phyloP scores from a whole-genome alignment of 257 asterid genomes.

The Salvia rosmarinus region DNA sequence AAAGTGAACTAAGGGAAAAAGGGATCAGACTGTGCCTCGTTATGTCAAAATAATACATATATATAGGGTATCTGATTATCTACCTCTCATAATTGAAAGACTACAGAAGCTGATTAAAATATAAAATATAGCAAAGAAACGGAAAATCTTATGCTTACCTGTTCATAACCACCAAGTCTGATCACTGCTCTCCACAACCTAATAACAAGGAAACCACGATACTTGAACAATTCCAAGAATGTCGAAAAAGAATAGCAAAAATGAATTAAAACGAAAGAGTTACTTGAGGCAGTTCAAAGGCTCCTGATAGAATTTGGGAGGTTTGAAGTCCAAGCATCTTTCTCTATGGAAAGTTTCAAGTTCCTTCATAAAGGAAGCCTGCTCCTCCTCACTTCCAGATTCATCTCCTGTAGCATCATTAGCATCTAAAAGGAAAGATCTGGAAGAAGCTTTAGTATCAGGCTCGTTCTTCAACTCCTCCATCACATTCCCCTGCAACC shows the following conservation, averaged over 20 bases:
- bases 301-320: constrained; percentile 82
- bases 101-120: constrained; percentile 20
- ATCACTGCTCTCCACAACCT: constrained; percentile 93
- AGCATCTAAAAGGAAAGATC: constrained; percentile 57
- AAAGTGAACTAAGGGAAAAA: no score
- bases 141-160: constrained; percentile 46
- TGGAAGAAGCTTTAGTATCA: constrained; percentile 46
- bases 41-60: not conserved
- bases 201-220: constrained; percentile 27
- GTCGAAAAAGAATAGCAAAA: not conserved
- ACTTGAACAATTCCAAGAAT: not conserved
- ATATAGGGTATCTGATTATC: not conserved
- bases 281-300: constrained; percentile 90
- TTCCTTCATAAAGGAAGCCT: constrained; percentile 76
- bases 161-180: constrained; percentile 94
- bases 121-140: not conserved
- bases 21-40: not conserved
- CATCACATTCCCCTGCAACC: constrained; percentile 36
- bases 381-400: constrained; percentile 79
- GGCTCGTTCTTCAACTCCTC: constrained; percentile 44
- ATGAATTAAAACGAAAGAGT: constrained; percentile 29
- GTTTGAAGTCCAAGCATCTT: constrained; percentile 77
- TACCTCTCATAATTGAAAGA: not conserved
- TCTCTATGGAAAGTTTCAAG: constrained; percentile 72
- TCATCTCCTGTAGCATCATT: constrained; percentile 60